Conservation (phyloP, 2,329 filamentous ascomycete genomes). For the Epicoccum sorghinum region DNA sequence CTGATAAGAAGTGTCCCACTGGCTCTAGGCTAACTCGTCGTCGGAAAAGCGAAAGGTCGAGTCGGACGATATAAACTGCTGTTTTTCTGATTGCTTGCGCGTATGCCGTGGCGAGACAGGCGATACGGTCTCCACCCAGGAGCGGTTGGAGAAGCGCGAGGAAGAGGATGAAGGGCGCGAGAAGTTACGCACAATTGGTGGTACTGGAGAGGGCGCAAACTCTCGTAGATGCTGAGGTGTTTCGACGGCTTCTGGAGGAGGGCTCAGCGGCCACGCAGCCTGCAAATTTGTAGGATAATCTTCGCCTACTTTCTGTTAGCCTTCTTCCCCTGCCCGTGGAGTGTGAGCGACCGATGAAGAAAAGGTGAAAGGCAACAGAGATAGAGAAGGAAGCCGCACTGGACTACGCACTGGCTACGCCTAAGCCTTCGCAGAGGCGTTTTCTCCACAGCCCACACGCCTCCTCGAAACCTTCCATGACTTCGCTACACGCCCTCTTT, state of each 20-base stretch:
- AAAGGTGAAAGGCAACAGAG: not conserved
- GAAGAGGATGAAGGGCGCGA: conserved; percentile 13
- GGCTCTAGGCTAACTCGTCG: conserved; percentile 7
- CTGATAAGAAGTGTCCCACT: not conserved
- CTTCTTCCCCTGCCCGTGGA: not conserved
- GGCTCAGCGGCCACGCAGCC: not conserved
- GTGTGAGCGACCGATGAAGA: not conserved
- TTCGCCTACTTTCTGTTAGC: conserved; percentile 9
- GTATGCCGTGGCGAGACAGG: conserved; percentile 7
- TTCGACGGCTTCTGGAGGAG: not conserved
- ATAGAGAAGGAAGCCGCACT: conserved; percentile 6
- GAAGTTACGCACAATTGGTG: conserved; percentile 10
- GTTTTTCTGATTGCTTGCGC: conserved; percentile 10
- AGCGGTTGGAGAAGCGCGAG: conserved; percentile 14
- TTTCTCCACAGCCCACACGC: conserved; percentile 85
- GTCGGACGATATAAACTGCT: conserved; percentile 1
- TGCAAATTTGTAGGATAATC: not conserved
- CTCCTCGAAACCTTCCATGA: conserved; percentile 90
- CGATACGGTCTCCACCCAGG: conserved; percentile 11
- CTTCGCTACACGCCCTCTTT: conserved; percentile 81
- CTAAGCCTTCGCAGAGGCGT: conserved; percentile 63
- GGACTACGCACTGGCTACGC: conserved; percentile 45
- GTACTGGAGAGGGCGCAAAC: conserved; percentile 3
- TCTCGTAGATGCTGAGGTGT: not conserved
- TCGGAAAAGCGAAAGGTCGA: conserved; percentile 12